Evolutionary conservation across 768 basidiomycete species (phyloP).

Genomic region (Mycena vulgaris): DNA sequence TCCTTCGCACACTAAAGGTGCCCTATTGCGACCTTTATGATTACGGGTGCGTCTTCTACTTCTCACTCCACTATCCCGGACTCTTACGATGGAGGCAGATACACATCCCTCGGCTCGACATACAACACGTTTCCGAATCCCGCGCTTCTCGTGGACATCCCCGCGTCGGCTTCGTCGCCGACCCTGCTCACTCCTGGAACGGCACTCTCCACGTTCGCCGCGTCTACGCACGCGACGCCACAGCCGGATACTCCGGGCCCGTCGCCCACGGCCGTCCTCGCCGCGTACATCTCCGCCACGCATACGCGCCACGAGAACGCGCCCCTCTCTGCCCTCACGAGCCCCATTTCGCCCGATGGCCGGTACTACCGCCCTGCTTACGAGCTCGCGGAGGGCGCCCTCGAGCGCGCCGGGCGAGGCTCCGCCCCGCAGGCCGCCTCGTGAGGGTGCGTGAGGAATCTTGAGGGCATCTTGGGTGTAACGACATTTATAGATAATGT

Average conservation of each 20-base stretch:
- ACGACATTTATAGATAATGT: not conserved
- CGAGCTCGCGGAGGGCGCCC: constrained; percentile 79
- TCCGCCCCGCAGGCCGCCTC: constrained; percentile 6
- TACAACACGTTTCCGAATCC: constrained; percentile 97
- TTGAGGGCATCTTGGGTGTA: not conserved
- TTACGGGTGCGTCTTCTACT: constrained; percentile 74
- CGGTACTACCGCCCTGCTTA: constrained; percentile 82
- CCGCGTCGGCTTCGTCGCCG: constrained; percentile 19
- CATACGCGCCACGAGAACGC: constrained; percentile 45
- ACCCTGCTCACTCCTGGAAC: constrained; percentile 47
- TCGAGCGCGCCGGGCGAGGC: constrained; percentile 82
- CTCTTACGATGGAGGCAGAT: constrained; percentile 64
- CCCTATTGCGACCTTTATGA: constrained; percentile 95
- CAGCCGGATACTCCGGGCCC: constrained; percentile 26
- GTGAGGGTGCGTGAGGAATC: not conserved
- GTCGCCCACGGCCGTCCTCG: constrained; percentile 39
- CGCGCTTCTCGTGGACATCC: constrained; percentile 66
- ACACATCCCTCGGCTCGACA: constrained; percentile 96
- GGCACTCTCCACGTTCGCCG: constrained; percentile 49
- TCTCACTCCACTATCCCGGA: not conserved
- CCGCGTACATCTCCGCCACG: constrained; percentile 37
- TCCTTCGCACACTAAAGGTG: constrained; percentile 79
- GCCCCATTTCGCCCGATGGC: constrained; percentile 30
- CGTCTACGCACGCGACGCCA: constrained; percentile 40
- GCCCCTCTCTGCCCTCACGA: too few relatives aligned